These are phyloP conservation scores for Podaxis sp. DNA, from an alignment of 768 basidiomycete species.

Conservation along the genomic window DNA sequence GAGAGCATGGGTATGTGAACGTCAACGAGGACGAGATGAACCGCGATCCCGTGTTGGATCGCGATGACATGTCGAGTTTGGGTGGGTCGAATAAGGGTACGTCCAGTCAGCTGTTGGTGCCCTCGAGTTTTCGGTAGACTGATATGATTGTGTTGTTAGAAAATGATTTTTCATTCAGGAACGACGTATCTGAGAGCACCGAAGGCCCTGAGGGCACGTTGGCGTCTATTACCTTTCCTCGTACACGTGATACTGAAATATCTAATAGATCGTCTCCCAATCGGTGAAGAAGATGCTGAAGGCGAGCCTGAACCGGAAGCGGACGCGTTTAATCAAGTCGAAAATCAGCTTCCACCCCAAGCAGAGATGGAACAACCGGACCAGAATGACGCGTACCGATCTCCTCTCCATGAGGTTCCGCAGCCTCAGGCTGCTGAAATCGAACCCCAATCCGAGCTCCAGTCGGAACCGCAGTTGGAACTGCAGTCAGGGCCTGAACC, in stretches of 20 bases:
- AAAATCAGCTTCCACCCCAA: not conserved
- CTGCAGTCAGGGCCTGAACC: not conserved
- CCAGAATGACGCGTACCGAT: not conserved
- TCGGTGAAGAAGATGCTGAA: constrained; percentile 14
- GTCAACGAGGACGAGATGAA: not conserved
- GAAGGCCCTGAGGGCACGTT: constrained; percentile 3
- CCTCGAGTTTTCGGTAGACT: not conserved
- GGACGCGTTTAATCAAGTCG: not conserved
- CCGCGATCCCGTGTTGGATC: constrained; percentile 1
- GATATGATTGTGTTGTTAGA: not conserved
- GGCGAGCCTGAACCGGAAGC: constrained; percentile 7
- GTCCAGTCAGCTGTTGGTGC: not conserved
- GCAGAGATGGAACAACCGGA: not conserved
- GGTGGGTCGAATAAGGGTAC: constrained; percentile 14
- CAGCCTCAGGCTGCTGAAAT: not conserved
- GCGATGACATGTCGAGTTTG: constrained; percentile 7
- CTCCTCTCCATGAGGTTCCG: not conserved
- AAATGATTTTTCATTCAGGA: constrained; percentile 14
- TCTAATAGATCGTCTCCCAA: not conserved
- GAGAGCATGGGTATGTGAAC: not conserved
- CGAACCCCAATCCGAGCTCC: not conserved
- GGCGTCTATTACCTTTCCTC: not conserved
- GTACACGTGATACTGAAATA: not conserved
- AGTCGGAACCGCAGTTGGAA: not conserved
- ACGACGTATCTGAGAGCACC: constrained; percentile 8